Percentiles rank a stretch among this genome's conserved stretches.
Conservation (phyloP, 2,329 filamentous ascomycete genomes). For the Alternaria alternata region DNA sequence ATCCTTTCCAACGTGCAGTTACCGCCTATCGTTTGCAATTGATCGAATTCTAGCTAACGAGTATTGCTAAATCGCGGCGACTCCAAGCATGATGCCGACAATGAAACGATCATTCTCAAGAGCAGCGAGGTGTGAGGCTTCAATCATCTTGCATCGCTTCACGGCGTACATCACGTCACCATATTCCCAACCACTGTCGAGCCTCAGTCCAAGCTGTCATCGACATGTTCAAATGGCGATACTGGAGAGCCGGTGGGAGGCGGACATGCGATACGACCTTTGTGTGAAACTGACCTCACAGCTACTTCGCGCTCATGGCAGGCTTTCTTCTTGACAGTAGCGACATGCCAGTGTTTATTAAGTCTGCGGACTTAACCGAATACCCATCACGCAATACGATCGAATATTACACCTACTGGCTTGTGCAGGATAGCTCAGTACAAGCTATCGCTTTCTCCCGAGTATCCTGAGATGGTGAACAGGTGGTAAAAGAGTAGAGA, state of each 20-base stretch:
- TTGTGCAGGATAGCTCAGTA: not conserved
- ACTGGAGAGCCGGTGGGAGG: too few relatives aligned
- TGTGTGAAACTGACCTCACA: too few relatives aligned
- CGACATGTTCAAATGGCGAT: not conserved
- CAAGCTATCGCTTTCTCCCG: not conserved
- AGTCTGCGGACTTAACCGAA: not conserved
- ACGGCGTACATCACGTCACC: not conserved
- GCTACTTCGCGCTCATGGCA: not conserved
- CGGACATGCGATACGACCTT: too few relatives aligned
- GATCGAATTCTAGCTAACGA: not conserved
- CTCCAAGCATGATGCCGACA: not conserved
- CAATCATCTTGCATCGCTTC: not conserved
- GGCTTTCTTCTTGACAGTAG: not conserved
- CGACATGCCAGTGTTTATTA: not conserved
- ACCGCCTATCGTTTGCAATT: not conserved
- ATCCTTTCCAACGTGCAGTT: too few relatives aligned
- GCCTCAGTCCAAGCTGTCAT: not conserved
- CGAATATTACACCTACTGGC: not conserved
- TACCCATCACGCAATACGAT: not conserved
- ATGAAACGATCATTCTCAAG: not conserved
- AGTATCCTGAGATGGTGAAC: not conserved
- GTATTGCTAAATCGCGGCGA: not conserved
- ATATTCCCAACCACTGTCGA: not conserved
- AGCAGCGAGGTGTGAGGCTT: not conserved
- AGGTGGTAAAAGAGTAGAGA: not conserved